phyloP scores from a whole-genome alignment of 768 basidiomycete genomes.

The Pulveroboletus frians region DNA sequence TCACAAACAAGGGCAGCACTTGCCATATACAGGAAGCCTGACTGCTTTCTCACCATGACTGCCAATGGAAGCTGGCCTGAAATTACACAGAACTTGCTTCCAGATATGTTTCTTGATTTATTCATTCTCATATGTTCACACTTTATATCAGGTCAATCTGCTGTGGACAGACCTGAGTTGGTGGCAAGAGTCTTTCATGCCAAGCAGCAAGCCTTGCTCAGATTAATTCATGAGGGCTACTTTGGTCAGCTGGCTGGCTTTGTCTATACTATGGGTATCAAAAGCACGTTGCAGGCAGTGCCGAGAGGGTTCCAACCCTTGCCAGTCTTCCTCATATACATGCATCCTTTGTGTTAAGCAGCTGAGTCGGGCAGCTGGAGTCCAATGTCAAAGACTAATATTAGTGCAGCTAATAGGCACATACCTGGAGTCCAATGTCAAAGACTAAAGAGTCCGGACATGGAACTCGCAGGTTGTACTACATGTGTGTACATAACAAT shows the following conservation, averaged over 20 bases:
- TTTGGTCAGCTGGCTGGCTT: slow-evolving; percentile 40
- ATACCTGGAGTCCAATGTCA: no score
- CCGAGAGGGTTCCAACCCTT: no score
- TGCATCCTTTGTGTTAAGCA: no score
- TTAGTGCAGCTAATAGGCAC: no score
- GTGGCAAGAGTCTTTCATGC: slow-evolving; percentile 41
- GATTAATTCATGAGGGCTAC: slow-evolving; percentile 35
- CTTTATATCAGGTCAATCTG: slow-evolving; percentile 25
- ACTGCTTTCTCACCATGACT: slow-evolving; percentile 21
- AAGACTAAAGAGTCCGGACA: no score
- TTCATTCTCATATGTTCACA: neutral
- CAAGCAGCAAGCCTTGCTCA: slow-evolving; percentile 36
- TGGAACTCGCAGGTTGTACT: no score
- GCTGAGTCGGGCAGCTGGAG: no score
- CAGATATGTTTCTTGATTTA: slow-evolving; percentile 15
- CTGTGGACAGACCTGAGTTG: slow-evolving; percentile 44
- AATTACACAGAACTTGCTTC: slow-evolving; percentile 33
- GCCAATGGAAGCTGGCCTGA: slow-evolving; percentile 49
- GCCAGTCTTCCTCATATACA: neutral
- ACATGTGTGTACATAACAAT: no score
- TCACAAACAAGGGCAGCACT: no score
- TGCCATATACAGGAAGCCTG: no score
- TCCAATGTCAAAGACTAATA: no score
- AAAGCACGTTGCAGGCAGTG: no score
- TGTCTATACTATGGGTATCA: slow-evolving; percentile 45